These are phyloP conservation scores for Azolla pinnata DNA, from an alignment of 75 land plant species.

Conservation along the genomic window DNA sequence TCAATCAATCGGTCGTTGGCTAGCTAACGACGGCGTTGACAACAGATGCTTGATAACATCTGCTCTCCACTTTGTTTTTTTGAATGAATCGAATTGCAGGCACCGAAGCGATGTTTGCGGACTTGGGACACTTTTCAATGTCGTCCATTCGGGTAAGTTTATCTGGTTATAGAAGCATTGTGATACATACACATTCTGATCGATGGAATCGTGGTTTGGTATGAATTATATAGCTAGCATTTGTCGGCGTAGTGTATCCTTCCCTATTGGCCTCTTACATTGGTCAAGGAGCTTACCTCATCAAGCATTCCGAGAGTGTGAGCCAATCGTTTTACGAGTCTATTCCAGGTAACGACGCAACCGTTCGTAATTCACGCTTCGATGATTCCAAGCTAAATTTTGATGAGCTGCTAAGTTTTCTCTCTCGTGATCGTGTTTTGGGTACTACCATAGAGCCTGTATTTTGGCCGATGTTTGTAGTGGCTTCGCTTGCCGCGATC, in stretches of 20 bases:
- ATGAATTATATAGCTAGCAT: slow-evolving; percentile 54
- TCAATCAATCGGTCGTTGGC: no score
- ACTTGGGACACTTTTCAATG: slow-evolving; percentile 87
- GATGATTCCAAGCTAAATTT: neutral
- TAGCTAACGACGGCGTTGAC: no score
- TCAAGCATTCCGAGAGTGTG: slow-evolving; percentile 39
- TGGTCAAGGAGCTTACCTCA: slow-evolving; percentile 92
- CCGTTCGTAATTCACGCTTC: neutral
- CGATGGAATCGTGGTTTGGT: neutral
- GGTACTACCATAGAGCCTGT: slow-evolving; percentile 41
- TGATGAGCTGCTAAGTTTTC: neutral
- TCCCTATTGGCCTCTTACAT: slow-evolving; percentile 83
- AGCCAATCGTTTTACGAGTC: slow-evolving; percentile 70
- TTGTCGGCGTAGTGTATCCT: slow-evolving; percentile 68
- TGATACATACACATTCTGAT: neutral
- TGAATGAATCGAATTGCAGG: slow-evolving; percentile 28
- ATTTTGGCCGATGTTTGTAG: slow-evolving; percentile 69
- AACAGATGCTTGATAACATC: no score
- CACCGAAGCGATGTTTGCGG: slow-evolving; percentile 95
- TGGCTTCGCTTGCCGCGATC: slow-evolving; percentile 59
- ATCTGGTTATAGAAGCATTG: neutral
- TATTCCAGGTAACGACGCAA: slow-evolving; percentile 50
- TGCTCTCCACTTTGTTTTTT: neutral
- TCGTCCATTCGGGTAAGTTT: slow-evolving; percentile 58
- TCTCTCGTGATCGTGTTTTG: neutral